Conservation (phyloP, 768 basidiomycete genomes). For the Leccinum variicolor region DNA sequence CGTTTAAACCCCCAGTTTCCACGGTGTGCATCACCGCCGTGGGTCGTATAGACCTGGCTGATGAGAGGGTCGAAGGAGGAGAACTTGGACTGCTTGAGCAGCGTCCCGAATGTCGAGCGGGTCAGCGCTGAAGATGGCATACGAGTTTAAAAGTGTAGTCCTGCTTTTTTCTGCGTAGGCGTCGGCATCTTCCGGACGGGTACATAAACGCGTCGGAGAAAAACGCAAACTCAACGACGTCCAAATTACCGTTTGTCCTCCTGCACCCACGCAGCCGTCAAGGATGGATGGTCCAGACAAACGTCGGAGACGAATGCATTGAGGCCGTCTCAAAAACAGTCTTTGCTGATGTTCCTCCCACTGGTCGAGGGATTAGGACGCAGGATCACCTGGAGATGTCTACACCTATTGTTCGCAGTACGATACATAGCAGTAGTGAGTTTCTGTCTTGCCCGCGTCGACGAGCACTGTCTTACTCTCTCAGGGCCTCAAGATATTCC, state of each 20-base stretch:
- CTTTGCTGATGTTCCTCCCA: slow-evolving; percentile 87
- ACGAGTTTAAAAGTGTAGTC: not conserved
- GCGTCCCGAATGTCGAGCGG: slow-evolving; percentile 68
- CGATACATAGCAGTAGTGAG: slow-evolving; percentile 14
- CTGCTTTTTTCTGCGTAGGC: not conserved
- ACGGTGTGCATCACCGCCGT: slow-evolving; percentile 65
- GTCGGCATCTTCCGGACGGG: slow-evolving; percentile 25
- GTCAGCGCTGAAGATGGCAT: slow-evolving; percentile 32
- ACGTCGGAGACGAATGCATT: slow-evolving; percentile 61
- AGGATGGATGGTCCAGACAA: slow-evolving; percentile 87
- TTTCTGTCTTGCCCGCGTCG: not conserved
- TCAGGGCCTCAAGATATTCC: not conserved
- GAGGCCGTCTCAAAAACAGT: slow-evolving; percentile 80
- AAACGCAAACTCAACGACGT: slow-evolving; percentile 51
- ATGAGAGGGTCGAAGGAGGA: slow-evolving; percentile 75
- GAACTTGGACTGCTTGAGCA: slow-evolving; percentile 81
- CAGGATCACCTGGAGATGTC: slow-evolving; percentile 89
- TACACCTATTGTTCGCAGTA: slow-evolving; percentile 37
- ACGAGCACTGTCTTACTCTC: not conserved
- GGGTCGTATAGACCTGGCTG: slow-evolving; percentile 72
- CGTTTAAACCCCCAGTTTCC: slow-evolving; percentile 88
- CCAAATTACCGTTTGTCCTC: slow-evolving; percentile 78
- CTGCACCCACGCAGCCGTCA: slow-evolving; percentile 35
- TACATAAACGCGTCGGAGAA: slow-evolving; percentile 28
- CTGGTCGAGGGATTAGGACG: slow-evolving; percentile 87